Percentiles rank a stretch among this genome's conserved stretches.
Evolutionary conservation across 305 asterid genomes (phyloP).

Genomic region (Fraxinus nigra): DNA sequence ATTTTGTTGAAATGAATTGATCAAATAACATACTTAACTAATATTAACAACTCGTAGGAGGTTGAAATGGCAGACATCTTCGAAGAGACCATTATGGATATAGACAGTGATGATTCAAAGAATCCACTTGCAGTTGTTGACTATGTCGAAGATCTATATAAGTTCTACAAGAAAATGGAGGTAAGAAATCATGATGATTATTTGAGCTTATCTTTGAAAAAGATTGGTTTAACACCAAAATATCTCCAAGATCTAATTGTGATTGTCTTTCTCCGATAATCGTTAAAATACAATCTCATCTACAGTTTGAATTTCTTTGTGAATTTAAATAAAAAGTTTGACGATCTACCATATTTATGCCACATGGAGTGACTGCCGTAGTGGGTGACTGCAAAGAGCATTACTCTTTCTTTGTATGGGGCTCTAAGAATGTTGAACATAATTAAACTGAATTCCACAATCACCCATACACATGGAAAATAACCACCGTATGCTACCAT

Average conservation of each 20-base stretch:
- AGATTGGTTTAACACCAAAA: not conserved
- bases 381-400: no score
- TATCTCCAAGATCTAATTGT: not conserved
- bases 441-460: not conserved
- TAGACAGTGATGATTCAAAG: slow-evolving; percentile 60
- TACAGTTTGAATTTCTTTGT: not conserved
- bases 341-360: no score
- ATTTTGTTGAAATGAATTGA: not conserved
- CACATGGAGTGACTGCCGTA: no score
- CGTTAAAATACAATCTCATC: not conserved
- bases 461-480: not conserved
- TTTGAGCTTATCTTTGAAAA: not conserved
- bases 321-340: no score
- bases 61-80: slow-evolving; percentile 92
- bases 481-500: no score
- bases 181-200: slow-evolving; percentile 26
- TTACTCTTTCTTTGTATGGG: not conserved
- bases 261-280: not conserved
- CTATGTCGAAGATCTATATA: slow-evolving; percentile 66
- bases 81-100: slow-evolving; percentile 63
- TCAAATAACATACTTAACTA: not conserved
- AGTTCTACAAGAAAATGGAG: slow-evolving; percentile 74
- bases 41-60: slow-evolving; percentile 40
- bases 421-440: not conserved
- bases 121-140: slow-evolving; percentile 70